Conservation (phyloP, 306 rosid genomes). For the Lagenaria siceraria region DNA sequence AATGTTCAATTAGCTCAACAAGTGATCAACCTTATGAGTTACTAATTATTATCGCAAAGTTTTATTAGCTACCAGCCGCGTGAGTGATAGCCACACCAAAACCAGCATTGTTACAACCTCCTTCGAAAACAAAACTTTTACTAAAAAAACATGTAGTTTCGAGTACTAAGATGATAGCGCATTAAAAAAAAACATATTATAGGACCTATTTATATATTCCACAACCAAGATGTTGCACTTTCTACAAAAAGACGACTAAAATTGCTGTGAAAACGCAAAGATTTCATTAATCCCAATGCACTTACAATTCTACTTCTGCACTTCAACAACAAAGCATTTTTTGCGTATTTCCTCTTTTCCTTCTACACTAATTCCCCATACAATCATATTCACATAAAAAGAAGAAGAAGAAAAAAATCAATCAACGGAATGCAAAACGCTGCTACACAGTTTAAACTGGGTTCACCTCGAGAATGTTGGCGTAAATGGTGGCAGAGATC, state of each 20-base stretch:
- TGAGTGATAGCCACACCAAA: background rate
- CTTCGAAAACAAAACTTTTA: background rate
- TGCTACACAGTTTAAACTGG: constrained; percentile 36
- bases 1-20: background rate
- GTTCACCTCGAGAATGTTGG: constrained; percentile 92
- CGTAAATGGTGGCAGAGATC: constrained; percentile 49
- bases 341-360: constrained; percentile 5
- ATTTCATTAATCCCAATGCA: constrained; percentile 22
- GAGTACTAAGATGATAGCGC: background rate
- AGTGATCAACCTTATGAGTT: background rate
- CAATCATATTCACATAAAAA: constrained; percentile 23
- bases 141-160: background rate
- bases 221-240: constrained; percentile 2
- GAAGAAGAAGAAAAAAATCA: constrained; percentile 5
- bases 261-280: constrained; percentile 6
- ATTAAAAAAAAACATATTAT: background rate
- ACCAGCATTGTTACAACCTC: constrained; percentile 2
- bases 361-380: constrained; percentile 16
- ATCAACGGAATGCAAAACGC: constrained; percentile 25
- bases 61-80: background rate
- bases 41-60: background rate
- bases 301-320: constrained; percentile 16
- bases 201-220: background rate
- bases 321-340: background rate
- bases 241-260: constrained; percentile 2